Evolutionary conservation across 768 basidiomycete species (phyloP).

Genomic region (Rhodotorula paludigena): DNA sequence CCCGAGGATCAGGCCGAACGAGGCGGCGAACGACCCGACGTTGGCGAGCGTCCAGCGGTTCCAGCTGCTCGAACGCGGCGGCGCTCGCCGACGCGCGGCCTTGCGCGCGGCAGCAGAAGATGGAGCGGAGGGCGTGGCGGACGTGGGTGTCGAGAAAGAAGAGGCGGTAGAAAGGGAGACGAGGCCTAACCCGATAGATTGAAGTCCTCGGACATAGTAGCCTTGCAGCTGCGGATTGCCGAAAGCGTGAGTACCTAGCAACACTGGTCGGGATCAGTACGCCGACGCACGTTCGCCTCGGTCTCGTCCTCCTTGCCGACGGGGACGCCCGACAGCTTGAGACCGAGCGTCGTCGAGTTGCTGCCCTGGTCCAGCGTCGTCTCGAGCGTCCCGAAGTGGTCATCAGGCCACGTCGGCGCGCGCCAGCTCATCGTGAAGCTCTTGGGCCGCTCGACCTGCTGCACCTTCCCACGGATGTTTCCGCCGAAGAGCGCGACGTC

Average conservation of each 20-base stretch:
- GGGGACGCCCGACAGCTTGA: slow-evolving; percentile 39
- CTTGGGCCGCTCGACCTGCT: slow-evolving; percentile 30
- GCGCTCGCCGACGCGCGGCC: background rate
- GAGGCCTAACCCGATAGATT: slow-evolving; percentile 35
- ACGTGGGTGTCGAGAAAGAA: background rate
- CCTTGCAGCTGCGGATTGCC: slow-evolving; percentile 11
- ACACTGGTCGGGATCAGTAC: no score
- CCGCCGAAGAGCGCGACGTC: slow-evolving; percentile 42
- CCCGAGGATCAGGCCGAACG: slow-evolving; percentile 30
- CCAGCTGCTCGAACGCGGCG: background rate
- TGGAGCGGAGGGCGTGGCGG: background rate
- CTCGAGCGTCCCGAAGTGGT: slow-evolving; percentile 40
- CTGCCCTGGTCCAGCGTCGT: slow-evolving; percentile 37
- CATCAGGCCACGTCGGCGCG: slow-evolving; percentile 43
- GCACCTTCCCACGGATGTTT: slow-evolving; percentile 42
- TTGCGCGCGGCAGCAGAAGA: background rate
- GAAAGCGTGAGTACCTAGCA: no score
- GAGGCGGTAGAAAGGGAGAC: slow-evolving; percentile 16
- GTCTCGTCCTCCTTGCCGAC: slow-evolving; percentile 44
- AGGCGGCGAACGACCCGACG: slow-evolving; percentile 24
- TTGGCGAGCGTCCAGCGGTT: slow-evolving; percentile 31
- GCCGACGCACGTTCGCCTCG: slow-evolving; percentile 19
- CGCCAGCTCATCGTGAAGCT: slow-evolving; percentile 35
- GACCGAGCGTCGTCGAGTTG: slow-evolving; percentile 37
- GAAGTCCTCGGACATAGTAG: slow-evolving; percentile 30